phyloP scores from a whole-genome alignment of 1,139 yeast genomes.

The Nadsonia commutata region DNA sequence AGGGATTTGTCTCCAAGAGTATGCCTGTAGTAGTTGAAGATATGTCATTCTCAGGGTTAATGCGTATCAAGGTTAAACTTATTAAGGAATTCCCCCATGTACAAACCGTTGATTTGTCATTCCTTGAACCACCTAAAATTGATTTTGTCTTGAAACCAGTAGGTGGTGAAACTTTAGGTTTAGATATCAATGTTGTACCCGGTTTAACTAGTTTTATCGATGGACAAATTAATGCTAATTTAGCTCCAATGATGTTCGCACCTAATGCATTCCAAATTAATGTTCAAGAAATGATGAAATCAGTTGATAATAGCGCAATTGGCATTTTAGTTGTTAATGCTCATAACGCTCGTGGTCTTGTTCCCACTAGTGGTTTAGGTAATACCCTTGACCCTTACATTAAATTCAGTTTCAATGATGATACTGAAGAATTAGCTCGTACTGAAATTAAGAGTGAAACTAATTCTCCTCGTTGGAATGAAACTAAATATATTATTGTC shows the following conservation, averaged over 20 bases:
- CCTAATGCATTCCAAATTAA: conserved; percentile 90
- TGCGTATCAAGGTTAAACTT: conserved; percentile 75
- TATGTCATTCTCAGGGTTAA: conserved; percentile 48
- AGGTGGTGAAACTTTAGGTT: conserved; percentile 70
- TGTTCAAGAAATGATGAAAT: conserved; percentile 79
- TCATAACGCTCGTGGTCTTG: conserved; percentile 51
- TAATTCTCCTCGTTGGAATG: conserved; percentile 67
- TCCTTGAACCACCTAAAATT: conserved; percentile 73
- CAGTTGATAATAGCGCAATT: conserved; percentile 63
- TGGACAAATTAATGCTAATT: conserved; percentile 71
- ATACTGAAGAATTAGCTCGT: conserved; percentile 39
- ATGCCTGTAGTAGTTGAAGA: conserved; percentile 30
- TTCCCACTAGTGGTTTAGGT: conserved; percentile 51
- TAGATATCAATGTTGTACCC: conserved; percentile 77
- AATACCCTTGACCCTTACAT: conserved; percentile 85
- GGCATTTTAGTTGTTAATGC: conserved; percentile 69
- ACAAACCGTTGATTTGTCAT: conserved; percentile 73
- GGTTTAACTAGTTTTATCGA: conserved; percentile 72
- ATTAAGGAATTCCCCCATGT: conserved; percentile 85
- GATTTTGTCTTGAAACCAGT: conserved; percentile 65
- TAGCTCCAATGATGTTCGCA: conserved; percentile 72
- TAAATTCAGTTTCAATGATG: conserved; percentile 32
- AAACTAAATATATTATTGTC: conserved; percentile 55
- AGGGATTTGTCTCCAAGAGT: conserved; percentile 26
- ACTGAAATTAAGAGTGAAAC: conserved; percentile 57